Conservation (phyloP, 2,329 filamentous ascomycete genomes). For the Colletotrichum viniferum region DNA sequence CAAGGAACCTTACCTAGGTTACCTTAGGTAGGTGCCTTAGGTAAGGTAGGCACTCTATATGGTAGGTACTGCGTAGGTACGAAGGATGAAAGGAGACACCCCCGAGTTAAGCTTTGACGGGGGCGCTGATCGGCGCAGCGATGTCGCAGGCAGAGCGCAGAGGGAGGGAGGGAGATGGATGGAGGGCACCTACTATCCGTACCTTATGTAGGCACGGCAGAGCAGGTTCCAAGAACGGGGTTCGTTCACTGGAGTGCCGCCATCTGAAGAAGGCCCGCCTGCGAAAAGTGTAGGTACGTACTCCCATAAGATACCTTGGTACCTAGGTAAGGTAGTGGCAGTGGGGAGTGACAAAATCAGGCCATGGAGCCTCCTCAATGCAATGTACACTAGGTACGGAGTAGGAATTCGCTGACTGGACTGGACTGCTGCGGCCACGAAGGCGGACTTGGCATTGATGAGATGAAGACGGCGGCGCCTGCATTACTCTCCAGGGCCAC, state of each 20-base stretch:
- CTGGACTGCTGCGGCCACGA: background rate
- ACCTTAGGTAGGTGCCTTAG: background rate
- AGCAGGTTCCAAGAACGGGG: background rate
- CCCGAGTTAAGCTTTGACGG: slow-evolving; percentile 17
- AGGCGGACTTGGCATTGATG: background rate
- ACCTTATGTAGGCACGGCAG: no score
- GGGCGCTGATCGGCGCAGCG: slow-evolving; percentile 18
- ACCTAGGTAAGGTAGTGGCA: background rate
- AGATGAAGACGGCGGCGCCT: background rate
- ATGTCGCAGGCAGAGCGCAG: slow-evolving; percentile 9
- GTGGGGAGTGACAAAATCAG: background rate
- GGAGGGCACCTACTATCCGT: background rate
- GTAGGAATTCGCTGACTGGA: background rate
- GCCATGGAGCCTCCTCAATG: background rate
- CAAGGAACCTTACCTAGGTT: background rate
- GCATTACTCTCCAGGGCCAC: background rate
- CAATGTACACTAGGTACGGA: background rate
- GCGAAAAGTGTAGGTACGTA: background rate
- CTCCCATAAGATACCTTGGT: no score
- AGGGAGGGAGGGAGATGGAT: background rate
- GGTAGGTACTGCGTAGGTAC: background rate
- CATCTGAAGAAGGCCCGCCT: slow-evolving; percentile 1
- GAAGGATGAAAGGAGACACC: background rate
- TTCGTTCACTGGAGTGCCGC: background rate
- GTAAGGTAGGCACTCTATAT: background rate